These are phyloP conservation scores for Fusarium sambucinum DNA, from an alignment of 2,329 filamentous ascomycete species.

Conservation along the genomic window DNA sequence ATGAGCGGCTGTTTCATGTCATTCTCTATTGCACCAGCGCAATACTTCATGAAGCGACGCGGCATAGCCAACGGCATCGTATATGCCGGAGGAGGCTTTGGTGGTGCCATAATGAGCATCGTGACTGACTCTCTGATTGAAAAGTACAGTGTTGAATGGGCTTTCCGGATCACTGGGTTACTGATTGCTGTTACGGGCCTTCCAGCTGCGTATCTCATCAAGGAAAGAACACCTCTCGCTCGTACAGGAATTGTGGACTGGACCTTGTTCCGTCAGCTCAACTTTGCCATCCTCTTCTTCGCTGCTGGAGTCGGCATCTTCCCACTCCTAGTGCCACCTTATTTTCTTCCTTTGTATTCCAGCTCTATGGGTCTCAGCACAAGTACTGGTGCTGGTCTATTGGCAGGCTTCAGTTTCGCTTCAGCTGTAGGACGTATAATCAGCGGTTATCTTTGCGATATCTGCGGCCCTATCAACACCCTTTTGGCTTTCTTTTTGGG, in stretches of 20 bases:
- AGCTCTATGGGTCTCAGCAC: conserved; percentile 66
- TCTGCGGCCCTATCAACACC: conserved; percentile 67
- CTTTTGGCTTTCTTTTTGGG: conserved; percentile 64
- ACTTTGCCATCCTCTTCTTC: conserved; percentile 66
- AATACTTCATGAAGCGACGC: conserved; percentile 66
- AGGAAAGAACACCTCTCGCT: conserved; percentile 54
- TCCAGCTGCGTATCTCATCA: conserved; percentile 66
- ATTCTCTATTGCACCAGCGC: conserved; percentile 51
- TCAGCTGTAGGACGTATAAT: conserved; percentile 69
- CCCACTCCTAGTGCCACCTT: conserved; percentile 70
- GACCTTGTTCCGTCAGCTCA: conserved; percentile 64
- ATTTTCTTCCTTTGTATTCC: conserved; percentile 70
- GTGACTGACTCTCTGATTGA: conserved; percentile 62
- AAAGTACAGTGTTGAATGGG: conserved; percentile 61
- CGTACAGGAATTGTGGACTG: conserved; percentile 60
- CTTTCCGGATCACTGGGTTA: conserved; percentile 66
- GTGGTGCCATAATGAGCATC: conserved; percentile 65
- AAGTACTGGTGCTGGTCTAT: conserved; percentile 65
- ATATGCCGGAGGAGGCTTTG: conserved; percentile 66
- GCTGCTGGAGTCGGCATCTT: conserved; percentile 69
- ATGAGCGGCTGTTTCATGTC: conserved; percentile 50
- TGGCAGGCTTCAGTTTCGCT: conserved; percentile 72
- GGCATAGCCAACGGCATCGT: conserved; percentile 68
- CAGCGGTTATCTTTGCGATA: conserved; percentile 66
- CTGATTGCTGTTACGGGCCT: conserved; percentile 65